Evolutionary conservation across 1,139 yeast genomes (phyloP), one percentile per base, ranked within the genome.

Genomic region (Meyerozyma smithsonii): DNA sequence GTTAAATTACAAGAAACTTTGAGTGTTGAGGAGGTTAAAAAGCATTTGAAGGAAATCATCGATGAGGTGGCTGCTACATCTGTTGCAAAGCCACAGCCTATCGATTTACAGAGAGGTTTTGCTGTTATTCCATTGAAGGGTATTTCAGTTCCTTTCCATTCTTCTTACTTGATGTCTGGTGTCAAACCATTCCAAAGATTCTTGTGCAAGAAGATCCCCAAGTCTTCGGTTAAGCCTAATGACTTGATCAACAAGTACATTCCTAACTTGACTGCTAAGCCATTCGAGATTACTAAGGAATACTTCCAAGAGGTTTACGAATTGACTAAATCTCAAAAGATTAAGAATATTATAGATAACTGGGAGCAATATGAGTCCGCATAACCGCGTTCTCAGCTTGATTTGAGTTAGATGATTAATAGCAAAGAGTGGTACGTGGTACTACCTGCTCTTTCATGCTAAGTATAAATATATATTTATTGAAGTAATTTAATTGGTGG

Each of bases 121-220:
- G 97, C 99, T 37, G 94, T 94, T 57, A 92, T 92, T 55, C 99
- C 99, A 62, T 80, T 92, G 64, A 90, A 86, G 77, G 98, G 98
- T 55, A 92, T 92, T 53, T 88, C 96, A 20, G 99, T 92, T 59
- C 99, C 99, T 46, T 92, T 92, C 97, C 98, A 94, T 70, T 89
- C 97, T 34, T 84, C 96, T 26, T 92, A 94, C 73, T 78, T 92
- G 72, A 85, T 92, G 77, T 86, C 94, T 46, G 99, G 99, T 69
- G 99, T 92, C 48, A 90, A 89, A 69, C 98, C 98, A 56, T 92
- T 92, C 89, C 90, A 92, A 76, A 85, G 92, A 71, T 94, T 92
- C 81, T 77, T 92, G 72, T 82, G 84, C 63, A 92, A 89, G 84
- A 92, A 92, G 80, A 86, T 92, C 59, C 86, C 96, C 50, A 87